Conservation (phyloP, 2,329 filamentous ascomycete species). For the Trichoderma breve region DNA sequence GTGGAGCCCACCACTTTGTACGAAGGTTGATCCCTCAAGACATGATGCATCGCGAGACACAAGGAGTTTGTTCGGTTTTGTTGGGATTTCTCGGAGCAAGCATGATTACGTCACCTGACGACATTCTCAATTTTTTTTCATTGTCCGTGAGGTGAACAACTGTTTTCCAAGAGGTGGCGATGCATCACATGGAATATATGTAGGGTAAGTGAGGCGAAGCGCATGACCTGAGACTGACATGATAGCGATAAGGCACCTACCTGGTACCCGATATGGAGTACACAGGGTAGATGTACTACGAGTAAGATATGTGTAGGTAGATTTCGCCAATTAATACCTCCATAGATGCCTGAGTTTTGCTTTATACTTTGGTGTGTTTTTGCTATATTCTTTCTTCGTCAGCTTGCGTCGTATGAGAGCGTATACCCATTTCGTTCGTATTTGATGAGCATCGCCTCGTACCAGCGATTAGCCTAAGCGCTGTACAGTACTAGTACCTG, state of each 20-base stretch:
- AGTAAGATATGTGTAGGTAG: neutral
- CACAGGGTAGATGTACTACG: neutral
- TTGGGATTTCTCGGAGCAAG: neutral
- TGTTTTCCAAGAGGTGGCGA: neutral
- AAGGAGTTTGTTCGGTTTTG: neutral
- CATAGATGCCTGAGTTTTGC: too few species aligned
- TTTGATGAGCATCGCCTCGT: neutral
- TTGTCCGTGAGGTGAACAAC: neutral
- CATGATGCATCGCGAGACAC: neutral
- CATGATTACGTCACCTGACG: constrained; percentile 18
- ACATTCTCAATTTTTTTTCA: neutral
- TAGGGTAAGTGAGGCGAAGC: constrained; percentile 12
- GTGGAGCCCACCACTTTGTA: neutral
- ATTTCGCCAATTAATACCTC: neutral
- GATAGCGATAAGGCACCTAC: neutral
- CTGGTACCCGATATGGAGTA: neutral
- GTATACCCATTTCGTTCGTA: neutral
- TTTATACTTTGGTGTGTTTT: neutral
- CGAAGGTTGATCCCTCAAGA: neutral
- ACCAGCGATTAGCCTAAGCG: neutral
- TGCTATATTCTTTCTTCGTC: neutral
- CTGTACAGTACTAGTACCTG: neutral
- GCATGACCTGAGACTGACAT: constrained; percentile 3
- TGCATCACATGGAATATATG: constrained; percentile 14
- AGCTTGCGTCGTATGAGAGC: neutral